These are phyloP conservation scores for Suillus ampliporus DNA, from an alignment of 768 basidiomycete species.

Conservation along the genomic window DNA sequence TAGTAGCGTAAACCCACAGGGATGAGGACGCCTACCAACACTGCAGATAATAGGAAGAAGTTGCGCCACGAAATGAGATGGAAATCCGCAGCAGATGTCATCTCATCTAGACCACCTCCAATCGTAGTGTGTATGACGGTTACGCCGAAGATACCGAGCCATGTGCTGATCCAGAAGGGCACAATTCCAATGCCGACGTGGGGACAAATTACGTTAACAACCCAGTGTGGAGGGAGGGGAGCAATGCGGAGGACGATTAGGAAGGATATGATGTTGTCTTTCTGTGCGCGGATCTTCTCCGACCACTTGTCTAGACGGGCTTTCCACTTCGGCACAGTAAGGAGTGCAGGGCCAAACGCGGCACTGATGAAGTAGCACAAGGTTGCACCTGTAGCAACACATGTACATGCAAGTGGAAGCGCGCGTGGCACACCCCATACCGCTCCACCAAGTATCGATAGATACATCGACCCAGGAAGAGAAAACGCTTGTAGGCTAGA, in stretches of 20 bases:
- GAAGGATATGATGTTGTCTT: conserved; percentile 87
- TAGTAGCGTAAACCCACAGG: conserved; percentile 89
- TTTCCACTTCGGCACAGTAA: conserved; percentile 86
- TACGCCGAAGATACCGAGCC: conserved; percentile 89
- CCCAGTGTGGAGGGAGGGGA: conserved; percentile 96
- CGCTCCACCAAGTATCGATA: conserved; percentile 94
- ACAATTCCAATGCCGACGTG: conserved; percentile 87
- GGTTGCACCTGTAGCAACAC: conserved; percentile 89
- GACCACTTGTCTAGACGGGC: conserved; percentile 83
- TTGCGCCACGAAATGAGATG: conserved; percentile 92
- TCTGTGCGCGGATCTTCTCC: conserved; percentile 76
- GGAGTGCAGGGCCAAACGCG: conserved; percentile 89
- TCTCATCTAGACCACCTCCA: conserved; percentile 89
- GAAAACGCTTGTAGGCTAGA: conserved; percentile 93
- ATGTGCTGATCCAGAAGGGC: conserved; percentile 90
- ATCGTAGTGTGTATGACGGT: conserved; percentile 96
- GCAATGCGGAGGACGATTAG: conserved; percentile 95
- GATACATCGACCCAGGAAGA: conserved; percentile 96
- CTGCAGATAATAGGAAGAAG: conserved; percentile 81
- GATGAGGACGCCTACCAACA: conserved; percentile 91
- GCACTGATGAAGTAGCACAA: conserved; percentile 93
- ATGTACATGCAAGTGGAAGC: conserved; percentile 88
- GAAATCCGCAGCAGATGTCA: conserved; percentile 94
- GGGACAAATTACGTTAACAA: conserved; percentile 90
- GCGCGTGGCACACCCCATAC: conserved; percentile 91